Percentiles rank a stretch among this genome's conserved stretches.
Conservation (phyloP, 2,329 filamentous ascomycete species). For the Bipolaris victoriae region DNA sequence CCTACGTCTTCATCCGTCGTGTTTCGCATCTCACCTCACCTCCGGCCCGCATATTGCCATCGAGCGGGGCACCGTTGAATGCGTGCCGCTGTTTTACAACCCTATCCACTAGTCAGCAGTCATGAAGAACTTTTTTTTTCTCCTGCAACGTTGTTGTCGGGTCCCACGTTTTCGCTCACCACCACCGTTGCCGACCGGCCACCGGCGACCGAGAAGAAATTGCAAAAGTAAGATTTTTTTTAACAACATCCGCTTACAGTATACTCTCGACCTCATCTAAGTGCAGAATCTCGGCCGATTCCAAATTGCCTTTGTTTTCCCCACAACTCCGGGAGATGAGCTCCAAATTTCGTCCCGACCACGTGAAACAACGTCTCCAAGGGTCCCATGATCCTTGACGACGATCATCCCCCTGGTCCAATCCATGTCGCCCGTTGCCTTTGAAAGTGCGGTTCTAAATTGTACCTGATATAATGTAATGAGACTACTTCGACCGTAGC, state of each 20-base stretch:
- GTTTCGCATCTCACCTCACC: background rate
- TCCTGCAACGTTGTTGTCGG: too few species aligned
- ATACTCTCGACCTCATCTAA: background rate
- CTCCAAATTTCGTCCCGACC: constrained; percentile 4
- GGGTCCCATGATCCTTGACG: background rate
- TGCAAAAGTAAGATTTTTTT: background rate
- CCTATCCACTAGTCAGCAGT: background rate
- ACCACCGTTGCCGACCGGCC: background rate
- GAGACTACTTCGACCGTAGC: background rate
- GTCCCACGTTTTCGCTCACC: background rate
- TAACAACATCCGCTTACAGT: background rate
- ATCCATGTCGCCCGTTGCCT: background rate
- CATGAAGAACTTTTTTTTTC: background rate
- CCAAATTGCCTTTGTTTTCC: background rate
- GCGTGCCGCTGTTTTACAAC: background rate
- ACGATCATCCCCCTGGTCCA: background rate
- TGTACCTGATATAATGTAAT: background rate
- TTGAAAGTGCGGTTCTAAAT: background rate
- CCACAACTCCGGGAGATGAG: constrained; percentile 5
- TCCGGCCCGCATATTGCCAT: background rate
- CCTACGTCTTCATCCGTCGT: background rate
- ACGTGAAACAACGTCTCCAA: constrained; percentile 3
- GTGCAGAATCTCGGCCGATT: background rate
- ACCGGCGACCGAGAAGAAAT: background rate
- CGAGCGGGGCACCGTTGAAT: background rate